Percentiles rank a stretch among this genome's conserved stretches.
These are phyloP conservation scores for Delitschia confertaspora DNA, from an alignment of 495 filamentous ascomycete species.

Conservation along the genomic window DNA sequence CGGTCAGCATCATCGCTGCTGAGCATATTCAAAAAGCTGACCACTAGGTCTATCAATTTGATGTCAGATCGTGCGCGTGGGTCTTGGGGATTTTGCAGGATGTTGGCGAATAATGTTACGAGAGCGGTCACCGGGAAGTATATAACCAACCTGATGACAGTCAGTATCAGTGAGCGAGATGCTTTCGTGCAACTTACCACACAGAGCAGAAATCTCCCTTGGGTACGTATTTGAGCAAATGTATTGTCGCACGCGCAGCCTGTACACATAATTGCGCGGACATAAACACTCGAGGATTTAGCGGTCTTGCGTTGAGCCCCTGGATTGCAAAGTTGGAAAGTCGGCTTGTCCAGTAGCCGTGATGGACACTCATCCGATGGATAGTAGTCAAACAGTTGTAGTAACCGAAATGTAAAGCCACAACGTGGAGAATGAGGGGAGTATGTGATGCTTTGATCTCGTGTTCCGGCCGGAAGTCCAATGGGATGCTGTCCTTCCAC, in stretches of 20 bases:
- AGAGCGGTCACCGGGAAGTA: slow-evolving; percentile 96
- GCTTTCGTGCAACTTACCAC: slow-evolving; percentile 54
- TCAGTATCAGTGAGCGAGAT: neutral
- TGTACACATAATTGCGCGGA: slow-evolving; percentile 86
- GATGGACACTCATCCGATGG: slow-evolving; percentile 96
- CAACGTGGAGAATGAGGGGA: slow-evolving; percentile 82
- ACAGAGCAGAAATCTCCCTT: slow-evolving; percentile 91
- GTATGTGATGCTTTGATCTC: slow-evolving; percentile 87
- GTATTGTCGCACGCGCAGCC: slow-evolving; percentile 85
- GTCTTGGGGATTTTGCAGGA: slow-evolving; percentile 91
- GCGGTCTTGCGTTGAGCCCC: slow-evolving; percentile 76
- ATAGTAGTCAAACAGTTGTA: slow-evolving; percentile 98
- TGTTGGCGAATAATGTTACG: slow-evolving; percentile 93
- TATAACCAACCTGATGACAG: slow-evolving; percentile 65
- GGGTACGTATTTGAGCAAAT: slow-evolving; percentile 89
- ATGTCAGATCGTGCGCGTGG: slow-evolving; percentile 79
- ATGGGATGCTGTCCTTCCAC: slow-evolving; percentile 91
- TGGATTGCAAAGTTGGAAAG: slow-evolving; percentile 92
- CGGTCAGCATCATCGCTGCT: slow-evolving; percentile 68
- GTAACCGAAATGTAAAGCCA: slow-evolving; percentile 90
- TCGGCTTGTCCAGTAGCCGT: slow-evolving; percentile 95
- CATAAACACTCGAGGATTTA: slow-evolving; percentile 92
- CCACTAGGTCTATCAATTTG: slow-evolving; percentile 82
- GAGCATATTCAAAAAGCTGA: slow-evolving; percentile 77
- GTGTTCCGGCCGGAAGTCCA: slow-evolving; percentile 89